Conservation (phyloP, 768 basidiomycete genomes). For the Hericium rajendrae region DNA sequence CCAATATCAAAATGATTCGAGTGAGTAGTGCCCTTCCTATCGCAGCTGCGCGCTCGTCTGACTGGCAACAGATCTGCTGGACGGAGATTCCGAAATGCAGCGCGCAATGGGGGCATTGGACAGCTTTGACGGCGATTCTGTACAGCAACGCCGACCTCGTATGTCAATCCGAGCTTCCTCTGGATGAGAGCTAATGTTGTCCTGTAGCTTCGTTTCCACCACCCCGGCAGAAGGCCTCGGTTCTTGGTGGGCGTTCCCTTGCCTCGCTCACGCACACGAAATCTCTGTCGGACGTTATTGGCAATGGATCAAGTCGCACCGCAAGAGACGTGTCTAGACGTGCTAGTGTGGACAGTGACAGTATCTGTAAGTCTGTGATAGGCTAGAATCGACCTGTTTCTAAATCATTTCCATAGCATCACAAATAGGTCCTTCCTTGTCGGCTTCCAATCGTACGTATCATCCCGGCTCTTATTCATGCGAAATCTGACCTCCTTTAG, state of each 20-base stretch:
- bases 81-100: conserved; percentile 14
- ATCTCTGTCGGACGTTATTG: conserved; percentile 11
- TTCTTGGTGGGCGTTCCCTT: conserved; percentile 4
- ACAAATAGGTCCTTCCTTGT: neutral
- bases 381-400: neutral
- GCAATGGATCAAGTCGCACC: conserved; percentile 5
- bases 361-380: neutral
- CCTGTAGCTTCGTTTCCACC: neutral
- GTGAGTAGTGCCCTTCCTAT: neutral
- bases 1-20: conserved; percentile 10
- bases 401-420: neutral
- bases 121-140: conserved; percentile 8
- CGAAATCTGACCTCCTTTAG: neutral
- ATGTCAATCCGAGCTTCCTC: neutral
- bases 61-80: conserved; percentile 12
- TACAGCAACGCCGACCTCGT: conserved; percentile 7
- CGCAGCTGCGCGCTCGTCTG: neutral
- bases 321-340: neutral
- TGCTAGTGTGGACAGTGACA: conserved; percentile 3
- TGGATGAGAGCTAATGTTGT: neutral
- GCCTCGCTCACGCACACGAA: conserved; percentile 9
- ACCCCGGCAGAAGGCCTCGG: conserved; percentile 1
- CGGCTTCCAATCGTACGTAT: neutral
- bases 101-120: conserved; percentile 12
- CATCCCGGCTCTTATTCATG: neutral